Percentiles rank a stretch among this genome's conserved stretches.
These are phyloP conservation scores for Pythium biforme DNA, from an alignment of 352 stramenopile genomes.

Conservation along the genomic window DNA sequence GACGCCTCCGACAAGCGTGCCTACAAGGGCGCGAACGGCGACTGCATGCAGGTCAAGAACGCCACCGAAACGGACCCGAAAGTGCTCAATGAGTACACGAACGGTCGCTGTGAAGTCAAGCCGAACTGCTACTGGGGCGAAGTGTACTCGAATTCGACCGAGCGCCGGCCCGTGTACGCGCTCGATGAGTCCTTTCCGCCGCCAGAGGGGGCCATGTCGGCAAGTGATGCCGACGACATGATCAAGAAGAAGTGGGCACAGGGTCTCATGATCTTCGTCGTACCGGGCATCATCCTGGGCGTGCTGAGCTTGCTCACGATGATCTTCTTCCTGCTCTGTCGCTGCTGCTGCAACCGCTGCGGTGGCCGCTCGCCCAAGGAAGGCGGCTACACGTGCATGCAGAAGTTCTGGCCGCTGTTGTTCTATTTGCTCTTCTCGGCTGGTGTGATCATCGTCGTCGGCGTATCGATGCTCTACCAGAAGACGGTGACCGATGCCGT, in stretches of 20 bases:
- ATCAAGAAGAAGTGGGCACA: slow-evolving; percentile 42
- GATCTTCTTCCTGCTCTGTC: slow-evolving; percentile 71
- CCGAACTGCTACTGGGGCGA: slow-evolving; percentile 66
- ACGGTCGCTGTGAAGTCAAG: slow-evolving; percentile 46
- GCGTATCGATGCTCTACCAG: slow-evolving; percentile 54
- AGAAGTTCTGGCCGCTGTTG: slow-evolving; percentile 64
- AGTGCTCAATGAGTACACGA: slow-evolving; percentile 31
- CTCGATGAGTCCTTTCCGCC: slow-evolving; percentile 30
- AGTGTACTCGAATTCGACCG: slow-evolving; percentile 34
- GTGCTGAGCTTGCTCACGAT: slow-evolving; percentile 66
- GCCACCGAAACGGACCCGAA: slow-evolving; percentile 26
- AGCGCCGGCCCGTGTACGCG: slow-evolving; percentile 31
- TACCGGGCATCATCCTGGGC: slow-evolving; percentile 52
- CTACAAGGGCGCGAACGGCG: slow-evolving; percentile 42
- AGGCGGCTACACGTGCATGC: slow-evolving; percentile 62
- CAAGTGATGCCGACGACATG: slow-evolving; percentile 25
- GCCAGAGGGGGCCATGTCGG: slow-evolving; percentile 30
- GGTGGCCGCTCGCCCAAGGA: slow-evolving; percentile 51
- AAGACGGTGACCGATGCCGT: slow-evolving; percentile 46
- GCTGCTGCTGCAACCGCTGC: slow-evolving; percentile 76
- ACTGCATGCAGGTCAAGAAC: slow-evolving; percentile 32
- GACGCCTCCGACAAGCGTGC: slow-evolving; percentile 25
- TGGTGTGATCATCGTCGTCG: slow-evolving; percentile 45
- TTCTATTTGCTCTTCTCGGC: slow-evolving; percentile 67
- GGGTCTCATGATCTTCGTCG: slow-evolving; percentile 50